A percentile compares a stretch with the other conserved stretches of the same genome.
These are phyloP conservation scores for Acanthochlamys bracteata DNA, from an alignment of 106 monocot species.

Conservation along the genomic window DNA sequence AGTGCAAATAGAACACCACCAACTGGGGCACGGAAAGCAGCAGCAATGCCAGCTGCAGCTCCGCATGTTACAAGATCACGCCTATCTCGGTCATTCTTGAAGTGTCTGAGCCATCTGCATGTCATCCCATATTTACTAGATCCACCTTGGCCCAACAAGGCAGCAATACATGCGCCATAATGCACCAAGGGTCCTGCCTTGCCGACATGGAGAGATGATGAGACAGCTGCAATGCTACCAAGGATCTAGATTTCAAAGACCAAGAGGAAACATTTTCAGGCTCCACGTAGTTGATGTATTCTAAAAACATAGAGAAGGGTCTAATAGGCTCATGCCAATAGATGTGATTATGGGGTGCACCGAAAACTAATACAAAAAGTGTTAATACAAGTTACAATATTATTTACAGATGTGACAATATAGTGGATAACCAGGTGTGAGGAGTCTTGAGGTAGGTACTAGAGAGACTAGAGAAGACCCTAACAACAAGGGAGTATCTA, in stretches of 20 bases:
- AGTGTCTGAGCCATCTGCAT: constrained; percentile 72
- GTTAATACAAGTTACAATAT: too few relatives aligned
- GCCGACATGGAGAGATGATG: constrained; percentile 74
- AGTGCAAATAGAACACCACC: constrained; percentile 91
- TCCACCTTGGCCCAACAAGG: constrained; percentile 70
- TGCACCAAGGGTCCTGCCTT: constrained; percentile 96
- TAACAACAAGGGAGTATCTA: too few relatives aligned
- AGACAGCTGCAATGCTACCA: constrained; percentile 65
- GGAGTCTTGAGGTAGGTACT: too few relatives aligned
- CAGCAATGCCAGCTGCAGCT: constrained; percentile 73
- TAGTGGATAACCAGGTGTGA: too few relatives aligned
- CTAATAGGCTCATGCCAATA: too few relatives aligned
- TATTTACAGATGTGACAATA: too few relatives aligned
- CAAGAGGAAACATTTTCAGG: background rate
- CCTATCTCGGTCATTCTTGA: constrained; percentile 85
- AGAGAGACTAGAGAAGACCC: too few relatives aligned
- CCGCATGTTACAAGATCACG: constrained; percentile 87
- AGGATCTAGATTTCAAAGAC: constrained; percentile 31
- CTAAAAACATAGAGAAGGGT: too few relatives aligned
- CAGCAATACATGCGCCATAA: constrained; percentile 73
- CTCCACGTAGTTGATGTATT: background rate
- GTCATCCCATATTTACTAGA: constrained; percentile 55
- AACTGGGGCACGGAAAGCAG: constrained; percentile 87
- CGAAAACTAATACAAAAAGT: too few relatives aligned
- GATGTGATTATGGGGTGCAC: too few relatives aligned